Base-by-base conservation (phyloP, 352 stramenopile genomes). In the Thalassiosira pacifica region DNA sequence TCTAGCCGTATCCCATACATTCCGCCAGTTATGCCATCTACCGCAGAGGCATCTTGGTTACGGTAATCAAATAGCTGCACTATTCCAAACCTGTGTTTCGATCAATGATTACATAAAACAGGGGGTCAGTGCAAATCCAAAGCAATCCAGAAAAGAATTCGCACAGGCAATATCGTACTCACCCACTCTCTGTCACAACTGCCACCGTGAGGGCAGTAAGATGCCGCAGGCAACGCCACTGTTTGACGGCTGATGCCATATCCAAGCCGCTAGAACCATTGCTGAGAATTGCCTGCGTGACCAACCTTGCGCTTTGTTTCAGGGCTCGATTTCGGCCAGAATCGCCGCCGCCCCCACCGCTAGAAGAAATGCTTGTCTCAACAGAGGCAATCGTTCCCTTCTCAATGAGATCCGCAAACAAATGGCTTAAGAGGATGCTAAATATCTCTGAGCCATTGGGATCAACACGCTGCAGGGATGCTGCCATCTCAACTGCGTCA, bases 361-460 rank as follows among this genome's bases (percentile, higher is more conserved):
- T 67, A 59, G 79, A 87, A 6, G 74, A 42, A 42, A 4, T 10
- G 4, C 34, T 81, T n/a, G 69, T 65, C 76, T 91, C 83, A 16
- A 80, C 65, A 40, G 31, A 73, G 16, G 83, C 34, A 26, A 95
- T 24, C 34, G 89, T 94, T 34, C 91, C 91, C 37, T 90, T 88
- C 66, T 91, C 87, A 52, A 91, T 93, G 13, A 96, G 78, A 80
- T 96, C 89, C 6, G 84, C 78, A 77, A 94, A 87, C 18, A 95
- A 48, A 79, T 92, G 90, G 68, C 86, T 95, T 8, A 96, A 67
- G 64, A 96, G 66, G 29, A 94, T 87, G 59, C 79, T 78, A 60
- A 95, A 94, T 57, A 95, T 86, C 42, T 93, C 85, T 19, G 84
- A 74, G 22, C 93, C 93, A 73, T 95, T 94, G 9, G 91, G 72